Conservation (phyloP, 1,139 yeast genomes). For the Meyerozyma smithsonii region DNA sequence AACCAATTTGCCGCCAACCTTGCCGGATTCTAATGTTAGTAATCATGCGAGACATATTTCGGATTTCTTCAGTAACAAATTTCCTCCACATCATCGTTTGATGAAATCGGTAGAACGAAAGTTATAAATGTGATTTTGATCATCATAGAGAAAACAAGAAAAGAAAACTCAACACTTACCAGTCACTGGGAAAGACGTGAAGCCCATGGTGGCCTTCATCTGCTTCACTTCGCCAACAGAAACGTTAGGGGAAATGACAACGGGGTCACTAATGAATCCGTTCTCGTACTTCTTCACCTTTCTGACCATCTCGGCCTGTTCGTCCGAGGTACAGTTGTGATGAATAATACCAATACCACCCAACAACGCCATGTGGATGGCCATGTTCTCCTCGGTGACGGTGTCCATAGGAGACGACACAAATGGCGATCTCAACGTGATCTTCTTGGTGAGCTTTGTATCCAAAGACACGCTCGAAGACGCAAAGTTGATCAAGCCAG, state of each 20-base stretch:
- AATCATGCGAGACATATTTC: conserved; percentile 6
- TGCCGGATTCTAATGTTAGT: conserved; percentile 67
- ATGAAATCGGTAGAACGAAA: conserved; percentile 99
- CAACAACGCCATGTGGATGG: conserved; percentile 95
- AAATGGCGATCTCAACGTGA: conserved; percentile 87
- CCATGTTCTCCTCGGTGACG: conserved; percentile 96
- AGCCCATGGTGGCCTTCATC: conserved; percentile 73
- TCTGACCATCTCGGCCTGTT: conserved; percentile 97
- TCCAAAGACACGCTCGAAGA: conserved; percentile 73
- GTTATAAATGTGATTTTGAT: conserved; percentile 59
- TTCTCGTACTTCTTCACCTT: conserved; percentile 96
- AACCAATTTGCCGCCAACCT: conserved; percentile 80
- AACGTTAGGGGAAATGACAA: conserved; percentile 69
- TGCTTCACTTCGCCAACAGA: conserved; percentile 80
- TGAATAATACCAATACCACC: conserved; percentile 99
- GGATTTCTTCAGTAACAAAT: conserved; percentile 2
- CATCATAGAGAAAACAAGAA: conserved; percentile 46
- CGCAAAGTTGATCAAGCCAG: conserved; percentile 91
- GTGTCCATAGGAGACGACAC: conserved; percentile 99
- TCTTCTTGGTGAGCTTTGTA: conserved; percentile 83
- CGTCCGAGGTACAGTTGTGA: conserved; percentile 94
- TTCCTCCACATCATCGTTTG: conserved; percentile 96
- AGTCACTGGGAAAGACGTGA: conserved; percentile 98
- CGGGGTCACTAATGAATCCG: conserved; percentile 94
- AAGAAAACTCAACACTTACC: conserved; percentile 62